These are phyloP conservation scores for Hirschioporus abietinus DNA, from an alignment of 768 basidiomycete species.

Conservation along the genomic window DNA sequence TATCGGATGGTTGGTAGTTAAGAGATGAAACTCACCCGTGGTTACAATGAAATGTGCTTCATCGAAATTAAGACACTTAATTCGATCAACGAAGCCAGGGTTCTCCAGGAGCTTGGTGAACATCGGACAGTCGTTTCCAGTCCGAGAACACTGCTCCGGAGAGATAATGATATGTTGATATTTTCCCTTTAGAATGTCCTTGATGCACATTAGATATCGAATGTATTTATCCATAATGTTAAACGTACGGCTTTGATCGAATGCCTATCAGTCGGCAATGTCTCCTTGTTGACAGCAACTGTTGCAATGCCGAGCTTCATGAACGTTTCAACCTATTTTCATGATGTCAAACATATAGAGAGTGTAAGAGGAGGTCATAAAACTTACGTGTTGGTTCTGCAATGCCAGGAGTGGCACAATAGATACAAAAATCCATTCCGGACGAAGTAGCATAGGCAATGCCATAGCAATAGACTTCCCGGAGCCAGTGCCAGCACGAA, in stretches of 20 bases:
- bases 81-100: neutral
- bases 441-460: slow-evolving; percentile 60
- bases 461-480: slow-evolving; percentile 91
- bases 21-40: neutral
- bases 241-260: neutral
- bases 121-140: neutral
- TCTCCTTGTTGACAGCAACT: slow-evolving; percentile 22
- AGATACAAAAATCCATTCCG: slow-evolving; percentile 11
- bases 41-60: neutral
- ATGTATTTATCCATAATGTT: neutral
- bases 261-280: slow-evolving; percentile 6
- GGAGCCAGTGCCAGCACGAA: slow-evolving; percentile 72
- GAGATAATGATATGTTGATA: neutral
- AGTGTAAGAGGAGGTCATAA: neutral
- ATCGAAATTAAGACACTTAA: neutral
- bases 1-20: too few relatives aligned
- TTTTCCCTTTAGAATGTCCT: neutral
- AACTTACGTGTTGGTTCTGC: neutral
- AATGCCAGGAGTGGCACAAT: neutral
- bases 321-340: slow-evolving; percentile 16
- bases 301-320: slow-evolving; percentile 15
- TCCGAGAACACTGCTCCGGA: neutral
- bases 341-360: neutral
- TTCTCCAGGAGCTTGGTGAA: neutral
- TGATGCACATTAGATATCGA: neutral